Evolutionary conservation across 192 early-diverging fungal genomes (phyloP), one percentile per base, ranked within the genome.

Genomic region (Umbelopsis isabellina): DNA sequence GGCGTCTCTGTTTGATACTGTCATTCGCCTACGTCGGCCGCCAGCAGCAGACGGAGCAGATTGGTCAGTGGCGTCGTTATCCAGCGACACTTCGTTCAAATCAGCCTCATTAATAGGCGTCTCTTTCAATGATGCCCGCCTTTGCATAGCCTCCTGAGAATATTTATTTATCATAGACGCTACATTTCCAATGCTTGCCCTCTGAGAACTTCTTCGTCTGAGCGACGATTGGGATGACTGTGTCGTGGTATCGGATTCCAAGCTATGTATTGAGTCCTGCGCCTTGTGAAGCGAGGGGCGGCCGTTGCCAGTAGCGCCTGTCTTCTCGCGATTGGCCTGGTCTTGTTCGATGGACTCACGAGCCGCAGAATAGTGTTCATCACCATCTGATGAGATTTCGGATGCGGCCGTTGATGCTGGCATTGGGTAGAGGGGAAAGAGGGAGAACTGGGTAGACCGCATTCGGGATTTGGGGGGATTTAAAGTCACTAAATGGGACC

Each of bases 11-110:
- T 61, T 61, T 7, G 55, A 61, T 16, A 61, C 55, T 7, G 55
- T 61, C 55, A 61, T 61, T 10, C 55, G 55, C 18, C 55, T 61
- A 35, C 55, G 55, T 61, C 55, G 55, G 55, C 55, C 55, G 55
- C 55, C 55, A 61, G 55, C 55, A 61, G 55, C 55, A 61, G 55
- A 61, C 55, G 55, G 55, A 61, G 30, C 25, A 61, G 55, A 37
- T 16, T 13, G 48, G 18, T 49, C 48, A 35, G 30, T 35, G 33
- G 3, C 55, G 37, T 61, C 55, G 18, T 30, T 61, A 35, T 61
- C 55, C 18, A 61, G 15, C 27, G 55, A 61, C 33, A 61, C 55
- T 35, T 61, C 55, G 13, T 61, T 61, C 30, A 61, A n/a, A 61
- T 61, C 55, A 61, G 55, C 55, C 33, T 61, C 55, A 35, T 61